Percentiles rank a stretch among this genome's conserved stretches.
These are phyloP conservation scores for Candida coleopterorum DNA, from an alignment of 805 yeast genomes.

Conservation along the genomic window DNA sequence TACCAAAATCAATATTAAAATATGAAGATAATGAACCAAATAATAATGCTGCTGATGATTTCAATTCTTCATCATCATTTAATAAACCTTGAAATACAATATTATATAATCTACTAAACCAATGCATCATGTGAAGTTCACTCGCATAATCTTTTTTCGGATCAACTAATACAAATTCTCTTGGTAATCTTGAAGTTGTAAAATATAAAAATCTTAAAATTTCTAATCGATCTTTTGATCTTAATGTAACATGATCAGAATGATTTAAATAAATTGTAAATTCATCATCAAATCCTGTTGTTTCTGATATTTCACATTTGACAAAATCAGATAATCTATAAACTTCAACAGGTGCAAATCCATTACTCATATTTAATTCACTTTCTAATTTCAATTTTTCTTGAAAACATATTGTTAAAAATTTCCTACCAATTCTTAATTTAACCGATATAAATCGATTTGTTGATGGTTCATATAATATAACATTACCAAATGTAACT, in stretches of 20 bases:
- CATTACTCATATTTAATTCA: slow-evolving; percentile 19
- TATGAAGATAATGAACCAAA: slow-evolving; percentile 58
- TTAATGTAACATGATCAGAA: slow-evolving; percentile 23
- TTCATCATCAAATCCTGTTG: slow-evolving; percentile 26
- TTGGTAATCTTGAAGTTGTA: slow-evolving; percentile 48
- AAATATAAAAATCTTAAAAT: slow-evolving; percentile 68
- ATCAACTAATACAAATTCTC: slow-evolving; percentile 20
- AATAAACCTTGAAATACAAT: slow-evolving; percentile 65
- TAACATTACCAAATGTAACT: slow-evolving; percentile 31
- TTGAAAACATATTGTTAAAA: slow-evolving; percentile 47
- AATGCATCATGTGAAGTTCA: slow-evolving; percentile 18
- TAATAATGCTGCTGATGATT: slow-evolving; percentile 59
- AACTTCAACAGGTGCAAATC: slow-evolving; percentile 32
- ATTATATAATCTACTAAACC: slow-evolving; percentile 59
- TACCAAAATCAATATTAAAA: slow-evolving; percentile 57
- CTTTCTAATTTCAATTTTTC: slow-evolving; percentile 17
- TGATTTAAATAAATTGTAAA: slow-evolving; percentile 29
- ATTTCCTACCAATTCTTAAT: slow-evolving; percentile 65
- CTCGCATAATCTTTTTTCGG: slow-evolving; percentile 17
- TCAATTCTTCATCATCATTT: slow-evolving; percentile 52
- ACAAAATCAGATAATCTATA: slow-evolving; percentile 28
- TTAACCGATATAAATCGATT: slow-evolving; percentile 57
- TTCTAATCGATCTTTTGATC: slow-evolving; percentile 42
- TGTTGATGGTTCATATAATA: slow-evolving; percentile 43
- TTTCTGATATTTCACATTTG: slow-evolving; percentile 30